A percentile compares a stretch with the other conserved stretches of the same genome.
phyloP scores from a whole-genome alignment of 257 asterid genomes.

The Perilla frutescens region DNA sequence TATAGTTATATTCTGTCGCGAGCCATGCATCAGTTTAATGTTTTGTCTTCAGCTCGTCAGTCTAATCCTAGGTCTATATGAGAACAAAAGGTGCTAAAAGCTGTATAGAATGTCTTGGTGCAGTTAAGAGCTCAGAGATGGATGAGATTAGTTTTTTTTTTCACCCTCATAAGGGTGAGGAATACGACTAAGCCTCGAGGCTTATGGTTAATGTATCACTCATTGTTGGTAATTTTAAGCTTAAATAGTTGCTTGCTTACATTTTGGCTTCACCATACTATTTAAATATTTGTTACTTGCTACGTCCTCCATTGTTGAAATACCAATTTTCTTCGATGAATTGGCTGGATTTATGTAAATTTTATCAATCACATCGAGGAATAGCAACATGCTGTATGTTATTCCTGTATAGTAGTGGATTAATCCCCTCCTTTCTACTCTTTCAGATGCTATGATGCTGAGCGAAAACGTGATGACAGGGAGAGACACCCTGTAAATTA shows the following conservation, averaged over 20 bases:
- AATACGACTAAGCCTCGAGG: no score
- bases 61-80: no score
- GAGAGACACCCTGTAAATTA: constrained; percentile 89
- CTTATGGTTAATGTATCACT: neutral
- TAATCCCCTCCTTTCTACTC: constrained; percentile 14
- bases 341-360: neutral
- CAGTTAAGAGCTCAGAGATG: no score
- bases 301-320: neutral
- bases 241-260: neutral
- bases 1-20: neutral
- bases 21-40: neutral
- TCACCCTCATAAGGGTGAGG: neutral
- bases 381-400: neutral
- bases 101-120: no score
- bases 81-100: no score
- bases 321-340: neutral
- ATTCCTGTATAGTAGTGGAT: constrained; percentile 5
- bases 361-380: constrained; percentile 20
- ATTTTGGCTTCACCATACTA: neutral
- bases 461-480: constrained; percentile 78
- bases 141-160: no score
- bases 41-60: no score
- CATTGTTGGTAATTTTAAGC: neutral
- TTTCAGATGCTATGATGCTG: constrained; percentile 87
- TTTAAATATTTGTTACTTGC: neutral